Conservation (phyloP, 108 stramenopile genomes). For the Pseudonitzschia multiseries region DNA sequence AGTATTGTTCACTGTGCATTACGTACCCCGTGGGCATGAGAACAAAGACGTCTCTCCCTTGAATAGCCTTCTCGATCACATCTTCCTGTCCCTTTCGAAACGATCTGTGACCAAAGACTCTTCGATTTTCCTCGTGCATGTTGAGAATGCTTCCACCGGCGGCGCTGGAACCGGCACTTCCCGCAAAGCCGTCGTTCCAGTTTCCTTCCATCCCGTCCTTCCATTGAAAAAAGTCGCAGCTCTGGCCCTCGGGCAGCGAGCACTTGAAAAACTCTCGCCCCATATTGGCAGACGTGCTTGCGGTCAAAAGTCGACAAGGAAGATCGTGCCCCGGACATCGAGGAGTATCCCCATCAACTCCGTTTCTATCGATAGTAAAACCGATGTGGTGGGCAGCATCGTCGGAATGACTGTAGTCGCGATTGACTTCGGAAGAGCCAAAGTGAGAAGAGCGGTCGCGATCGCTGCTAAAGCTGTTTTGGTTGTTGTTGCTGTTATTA, state of each 20-base stretch:
- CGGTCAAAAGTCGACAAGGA: constrained; percentile 68
- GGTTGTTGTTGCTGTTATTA: constrained; percentile 8
- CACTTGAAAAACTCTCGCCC: constrained; percentile 89
- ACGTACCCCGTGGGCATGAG: constrained; percentile 93
- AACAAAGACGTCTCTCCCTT: constrained; percentile 93
- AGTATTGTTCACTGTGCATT: background rate
- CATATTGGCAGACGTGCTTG: constrained; percentile 57
- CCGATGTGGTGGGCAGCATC: background rate
- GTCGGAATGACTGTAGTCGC: background rate
- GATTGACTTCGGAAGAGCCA: constrained; percentile 3
- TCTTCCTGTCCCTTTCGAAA: constrained; percentile 93
- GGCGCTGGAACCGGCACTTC: background rate
- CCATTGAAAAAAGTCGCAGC: constrained; percentile 90
- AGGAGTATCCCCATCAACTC: constrained; percentile 37
- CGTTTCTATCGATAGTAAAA: background rate
- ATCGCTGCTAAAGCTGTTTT: background rate
- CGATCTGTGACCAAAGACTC: constrained; percentile 80
- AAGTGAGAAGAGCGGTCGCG: background rate
- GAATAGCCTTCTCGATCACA: constrained; percentile 89
- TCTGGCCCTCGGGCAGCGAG: constrained; percentile 65
- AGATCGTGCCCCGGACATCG: constrained; percentile 76
- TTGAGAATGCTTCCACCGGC: constrained; percentile 47
- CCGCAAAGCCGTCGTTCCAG: constrained; percentile 13
- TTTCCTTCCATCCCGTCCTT: constrained; percentile 69
- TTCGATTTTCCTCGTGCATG: constrained; percentile 61